Evolutionary conservation across 1,284 basidiomycete species (phyloP).

Genomic region (Coniferiporia weirii): DNA sequence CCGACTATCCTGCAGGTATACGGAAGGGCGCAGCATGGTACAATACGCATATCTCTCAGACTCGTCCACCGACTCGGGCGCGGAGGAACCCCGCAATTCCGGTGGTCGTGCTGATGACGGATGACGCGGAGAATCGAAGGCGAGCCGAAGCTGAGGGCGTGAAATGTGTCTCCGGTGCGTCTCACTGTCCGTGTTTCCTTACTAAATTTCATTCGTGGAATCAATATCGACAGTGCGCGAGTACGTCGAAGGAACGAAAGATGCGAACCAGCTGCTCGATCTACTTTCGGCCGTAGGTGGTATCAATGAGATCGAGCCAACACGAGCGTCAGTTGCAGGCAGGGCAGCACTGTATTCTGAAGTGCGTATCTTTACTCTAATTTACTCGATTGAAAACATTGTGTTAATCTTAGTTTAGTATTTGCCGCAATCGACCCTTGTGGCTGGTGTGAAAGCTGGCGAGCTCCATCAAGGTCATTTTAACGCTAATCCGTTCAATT

Average conservation of each 20-base stretch:
- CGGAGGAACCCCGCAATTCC: constrained; percentile 41
- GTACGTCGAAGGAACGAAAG: constrained; percentile 74
- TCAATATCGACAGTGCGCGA: constrained; percentile 50
- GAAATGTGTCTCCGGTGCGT: constrained; percentile 56
- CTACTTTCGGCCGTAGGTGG: constrained; percentile 67
- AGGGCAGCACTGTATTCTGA: constrained; percentile 73
- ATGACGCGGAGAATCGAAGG: constrained; percentile 83
- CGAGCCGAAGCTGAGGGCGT: constrained; percentile 72
- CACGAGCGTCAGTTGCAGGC: constrained; percentile 41
- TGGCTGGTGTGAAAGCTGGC: constrained; percentile 84
- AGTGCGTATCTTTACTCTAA: constrained; percentile 35
- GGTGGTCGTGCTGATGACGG: constrained; percentile 76
- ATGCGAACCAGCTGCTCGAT: constrained; percentile 68
- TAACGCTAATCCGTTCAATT: constrained; percentile 95
- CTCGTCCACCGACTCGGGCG: constrained; percentile 47
- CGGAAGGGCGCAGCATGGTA: constrained; percentile 85
- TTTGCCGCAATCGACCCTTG: constrained; percentile 65
- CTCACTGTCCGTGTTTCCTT: background rate
- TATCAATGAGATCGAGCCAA: constrained; percentile 52
- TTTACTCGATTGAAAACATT: background rate
- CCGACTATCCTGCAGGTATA: constrained; percentile 52
- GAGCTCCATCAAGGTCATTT: constrained; percentile 90
- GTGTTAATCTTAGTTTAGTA: constrained; percentile 51
- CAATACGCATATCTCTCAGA: constrained; percentile 55
- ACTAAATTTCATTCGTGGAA: background rate